Base-by-base conservation (phyloP, 129 eudicot genomes). In the Flaveria bidentis region DNA sequence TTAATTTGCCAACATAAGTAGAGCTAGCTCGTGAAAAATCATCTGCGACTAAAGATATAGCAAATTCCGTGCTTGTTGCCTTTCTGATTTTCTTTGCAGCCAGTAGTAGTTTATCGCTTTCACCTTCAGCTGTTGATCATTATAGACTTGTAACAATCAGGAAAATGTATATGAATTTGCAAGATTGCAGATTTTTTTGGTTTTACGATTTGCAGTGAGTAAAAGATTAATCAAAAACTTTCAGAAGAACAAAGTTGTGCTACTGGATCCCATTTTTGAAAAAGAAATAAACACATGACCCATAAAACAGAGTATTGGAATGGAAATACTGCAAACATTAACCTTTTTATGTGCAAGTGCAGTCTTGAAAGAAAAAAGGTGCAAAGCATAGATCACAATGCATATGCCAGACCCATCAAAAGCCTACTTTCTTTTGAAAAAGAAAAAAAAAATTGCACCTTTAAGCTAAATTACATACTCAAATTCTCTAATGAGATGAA, bases 1-100 rank as follows among this genome's bases (percentile, higher is more conserved):
- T 94, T 68, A 94, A 79, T 82, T 91, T 94, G 74, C 98, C 98
- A 72, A 94, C 87, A 63, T 91, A 94, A 46, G 96, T 88, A 84
- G 80, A 88, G 87, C 97, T 87, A 82, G 96, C 91, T 79, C 89
- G 84, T 61, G 97, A 94, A 71, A 94, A 94, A 76, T 94, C 91
- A 84, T 89, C 93, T 6, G 98, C 84, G 47, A 87, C 96, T 76
- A 94, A 76, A 39, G 98, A 91, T 68, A 94, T 82, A 1, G 91
- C 85, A 70, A 94, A 94, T 39, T 88, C 93, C 69, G 96, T 88
- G 84, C 90, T 87, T 55, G 97, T 87, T 60, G 97, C 87, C 85
- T 89, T 84, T 78, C 96, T 78, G 83, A 94, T 86, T 81, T 84
- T 91, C 83, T 82, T 94, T 56, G 98, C 97, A 2, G 89, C 96